Conservation (phyloP, 208 protist species). For the Leishmania major region DNA sequence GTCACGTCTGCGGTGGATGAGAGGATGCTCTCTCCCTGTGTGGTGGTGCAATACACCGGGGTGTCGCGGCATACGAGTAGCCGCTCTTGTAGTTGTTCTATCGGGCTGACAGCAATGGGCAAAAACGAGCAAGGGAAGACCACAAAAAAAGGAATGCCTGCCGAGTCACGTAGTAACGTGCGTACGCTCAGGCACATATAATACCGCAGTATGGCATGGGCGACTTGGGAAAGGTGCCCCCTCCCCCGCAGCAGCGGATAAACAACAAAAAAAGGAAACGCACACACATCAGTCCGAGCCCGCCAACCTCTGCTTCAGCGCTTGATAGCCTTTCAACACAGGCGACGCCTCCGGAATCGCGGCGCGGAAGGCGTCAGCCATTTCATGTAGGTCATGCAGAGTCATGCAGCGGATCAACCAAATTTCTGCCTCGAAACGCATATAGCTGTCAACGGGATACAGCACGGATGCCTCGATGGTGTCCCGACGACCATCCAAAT, state of each 20-base stretch:
- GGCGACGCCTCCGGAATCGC: background rate
- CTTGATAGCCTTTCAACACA: background rate
- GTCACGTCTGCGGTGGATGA: no score
- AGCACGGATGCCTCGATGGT: background rate
- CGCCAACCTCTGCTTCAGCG: background rate
- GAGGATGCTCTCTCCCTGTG: background rate
- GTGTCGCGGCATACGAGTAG: background rate
- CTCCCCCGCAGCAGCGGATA: no score
- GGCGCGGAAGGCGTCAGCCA: constrained; percentile 6
- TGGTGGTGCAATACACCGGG: background rate
- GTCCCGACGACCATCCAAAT: background rate
- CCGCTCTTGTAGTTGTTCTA: background rate
- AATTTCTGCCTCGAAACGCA: constrained; percentile 6
- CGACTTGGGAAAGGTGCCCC: no score
- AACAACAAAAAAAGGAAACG: background rate
- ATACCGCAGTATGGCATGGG: no score
- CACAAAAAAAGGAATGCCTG: no score
- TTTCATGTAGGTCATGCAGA: background rate
- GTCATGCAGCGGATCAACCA: constrained; percentile 27
- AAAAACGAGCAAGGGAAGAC: no score
- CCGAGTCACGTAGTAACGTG: no score
- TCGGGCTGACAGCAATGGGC: no score
- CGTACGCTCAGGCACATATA: no score
- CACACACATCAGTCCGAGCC: background rate
- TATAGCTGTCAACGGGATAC: background rate